These are phyloP conservation scores for Globisporangium uncinulatum DNA, from an alignment of 352 stramenopile genomes.

Conservation along the genomic window DNA sequence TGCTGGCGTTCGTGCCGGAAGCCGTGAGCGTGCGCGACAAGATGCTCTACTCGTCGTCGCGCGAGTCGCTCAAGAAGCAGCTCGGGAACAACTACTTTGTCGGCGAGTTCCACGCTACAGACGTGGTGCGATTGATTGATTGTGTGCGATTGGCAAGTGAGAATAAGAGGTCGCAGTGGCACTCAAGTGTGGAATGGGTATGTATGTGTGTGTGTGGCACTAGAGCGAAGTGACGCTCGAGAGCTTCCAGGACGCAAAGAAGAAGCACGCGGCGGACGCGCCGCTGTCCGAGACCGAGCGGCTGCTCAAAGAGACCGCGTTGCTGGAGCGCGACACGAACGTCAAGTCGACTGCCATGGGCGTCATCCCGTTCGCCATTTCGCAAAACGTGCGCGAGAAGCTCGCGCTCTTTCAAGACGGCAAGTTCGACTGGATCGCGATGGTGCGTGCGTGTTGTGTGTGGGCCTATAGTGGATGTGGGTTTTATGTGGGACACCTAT, in stretches of 20 bases:
- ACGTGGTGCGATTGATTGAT: conserved; percentile 28
- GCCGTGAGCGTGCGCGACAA: conserved; percentile 77
- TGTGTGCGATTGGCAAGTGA: not conserved
- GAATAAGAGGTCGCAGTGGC: conserved; percentile 1
- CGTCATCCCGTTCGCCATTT: conserved; percentile 84
- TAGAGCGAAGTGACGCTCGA: conserved; percentile 78
- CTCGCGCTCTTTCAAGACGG: conserved; percentile 66
- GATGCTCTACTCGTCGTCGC: conserved; percentile 91
- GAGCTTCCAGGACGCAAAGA: conserved; percentile 62
- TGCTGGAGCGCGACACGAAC: conserved; percentile 78
- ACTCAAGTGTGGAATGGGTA: not conserved
- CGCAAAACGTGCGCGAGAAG: conserved; percentile 78
- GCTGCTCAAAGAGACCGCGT: conserved; percentile 70
- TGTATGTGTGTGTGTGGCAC: not conserved
- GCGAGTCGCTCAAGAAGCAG: conserved; percentile 88
- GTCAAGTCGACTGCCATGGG: conserved; percentile 87
- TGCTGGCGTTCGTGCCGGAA: conserved; percentile 80
- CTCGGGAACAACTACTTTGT: conserved; percentile 89
- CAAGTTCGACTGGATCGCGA: conserved; percentile 87
- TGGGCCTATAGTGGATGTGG: no score
- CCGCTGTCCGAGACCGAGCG: conserved; percentile 83
- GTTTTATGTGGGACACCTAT: not conserved
- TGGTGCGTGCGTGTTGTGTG: conserved; percentile 31
- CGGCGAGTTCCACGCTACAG: conserved; percentile 85
- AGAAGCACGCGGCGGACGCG: conserved; percentile 65